Evolutionary conservation across 441 rosid species (phyloP), one percentile per base, ranked within the genome.

Genomic region (Aquilaria agallochum): DNA sequence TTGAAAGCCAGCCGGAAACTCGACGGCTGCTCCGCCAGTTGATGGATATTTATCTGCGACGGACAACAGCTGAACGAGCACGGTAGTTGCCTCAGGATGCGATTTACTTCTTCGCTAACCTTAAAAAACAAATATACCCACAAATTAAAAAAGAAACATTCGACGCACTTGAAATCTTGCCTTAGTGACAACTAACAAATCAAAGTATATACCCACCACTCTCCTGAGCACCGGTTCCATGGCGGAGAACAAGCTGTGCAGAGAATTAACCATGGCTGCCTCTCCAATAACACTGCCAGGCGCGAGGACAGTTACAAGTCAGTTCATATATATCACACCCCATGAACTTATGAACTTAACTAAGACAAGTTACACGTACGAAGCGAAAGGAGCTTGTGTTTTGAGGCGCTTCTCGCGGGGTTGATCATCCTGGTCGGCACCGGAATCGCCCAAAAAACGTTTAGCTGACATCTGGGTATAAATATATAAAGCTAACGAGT

Each of bases 31-130:
- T 81, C 85, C 1, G 69, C 80, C 11, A 84, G 86, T 66, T 81
- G 72, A 4, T 34, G 6, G 5, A 34, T 3, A 3, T 84, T 65
- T 31, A 74, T 73, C 58, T 79, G 32, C 9, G 90, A 78, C 1
- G 90, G 72, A 47, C 75, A 64, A 27, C 70, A 53, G 0, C 58
- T 60, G 15, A 76, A 49, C 3, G 74, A 52, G 53, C 70, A 68
- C 5, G 74, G 30, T 51, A 50, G 20, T 5, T 56, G 60, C n/a
- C 33, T 57, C 15, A 83, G 72, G 50, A 60, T 65, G 40, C 44
- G 67, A 60, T 80, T 80, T 49, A 80, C 73, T 67, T 83, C 87
- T 71, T 82, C 84, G 2, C 20, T 69, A 73, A 82, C 84, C 87
- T 82, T 36, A 66, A 3, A 3, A 34, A 34, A 34, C 27, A 20